These are phyloP conservation scores for Paspalum notatum DNA, from an alignment of 176 grass and related monocot genomes.

Conservation along the genomic window DNA sequence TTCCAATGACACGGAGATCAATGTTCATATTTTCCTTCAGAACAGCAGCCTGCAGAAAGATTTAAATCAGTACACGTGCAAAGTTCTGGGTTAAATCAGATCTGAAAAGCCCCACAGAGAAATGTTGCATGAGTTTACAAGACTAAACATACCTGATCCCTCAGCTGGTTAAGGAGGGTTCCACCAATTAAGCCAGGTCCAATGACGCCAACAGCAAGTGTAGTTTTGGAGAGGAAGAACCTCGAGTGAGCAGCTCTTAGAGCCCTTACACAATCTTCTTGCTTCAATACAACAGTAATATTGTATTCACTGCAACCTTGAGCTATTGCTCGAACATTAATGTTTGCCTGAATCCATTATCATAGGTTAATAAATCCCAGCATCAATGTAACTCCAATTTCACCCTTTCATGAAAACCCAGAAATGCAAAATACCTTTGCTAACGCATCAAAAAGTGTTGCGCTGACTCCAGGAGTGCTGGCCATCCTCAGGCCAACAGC, in stretches of 20 bases:
- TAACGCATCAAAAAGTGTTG: constrained; percentile 97
- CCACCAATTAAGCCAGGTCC: constrained; percentile 92
- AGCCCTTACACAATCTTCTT: constrained; percentile 94
- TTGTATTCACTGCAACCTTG: constrained; percentile 99
- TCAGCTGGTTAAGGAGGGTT: constrained; percentile 89
- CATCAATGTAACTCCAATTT: constrained; percentile 30
- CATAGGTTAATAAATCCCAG: constrained; percentile 23
- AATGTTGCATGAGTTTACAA: constrained; percentile 11
- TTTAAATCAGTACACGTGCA: constrained; percentile 25
- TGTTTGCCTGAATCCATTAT: constrained; percentile 72
- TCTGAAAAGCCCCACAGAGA: background rate
- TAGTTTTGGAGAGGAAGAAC: constrained; percentile 95
- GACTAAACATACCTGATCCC: constrained; percentile 77
- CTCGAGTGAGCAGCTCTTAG: constrained; percentile 86
- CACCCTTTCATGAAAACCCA: background rate
- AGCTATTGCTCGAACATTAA: constrained; percentile 97
- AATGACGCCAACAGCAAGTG: constrained; percentile 85
- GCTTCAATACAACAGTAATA: constrained; percentile 96
- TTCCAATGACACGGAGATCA: constrained; percentile 95
- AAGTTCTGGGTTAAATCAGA: background rate
- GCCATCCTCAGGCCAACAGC: constrained; percentile 97
- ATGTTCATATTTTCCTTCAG: constrained; percentile 99
- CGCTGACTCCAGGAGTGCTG: constrained; percentile 96
- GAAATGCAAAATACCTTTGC: constrained; percentile 72
- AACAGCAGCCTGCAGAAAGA: constrained; percentile 60